phyloP scores from a whole-genome alignment of 371 early-diverging fungal species.

The Fennellomyces sp. region DNA sequence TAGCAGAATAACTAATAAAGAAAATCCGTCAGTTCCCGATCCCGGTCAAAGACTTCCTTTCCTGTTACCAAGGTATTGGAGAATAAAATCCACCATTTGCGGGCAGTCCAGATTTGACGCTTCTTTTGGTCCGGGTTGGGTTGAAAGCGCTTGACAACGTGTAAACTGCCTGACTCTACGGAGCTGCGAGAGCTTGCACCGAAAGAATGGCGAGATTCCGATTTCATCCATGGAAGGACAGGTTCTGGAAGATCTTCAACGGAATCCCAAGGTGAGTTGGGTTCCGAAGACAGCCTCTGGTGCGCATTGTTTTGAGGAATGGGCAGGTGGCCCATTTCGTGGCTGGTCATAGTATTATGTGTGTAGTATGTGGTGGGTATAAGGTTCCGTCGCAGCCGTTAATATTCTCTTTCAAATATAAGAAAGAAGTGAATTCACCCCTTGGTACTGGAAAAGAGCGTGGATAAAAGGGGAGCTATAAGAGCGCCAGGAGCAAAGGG shows the following conservation, averaged over 20 bases:
- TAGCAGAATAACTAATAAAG: constrained; percentile 47
- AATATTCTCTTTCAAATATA: neutral
- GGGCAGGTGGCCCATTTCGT: constrained; percentile 16
- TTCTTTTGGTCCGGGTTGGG: constrained; percentile 40
- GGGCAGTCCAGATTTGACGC: constrained; percentile 54
- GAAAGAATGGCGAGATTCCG: constrained; percentile 40
- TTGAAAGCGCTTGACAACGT: constrained; percentile 39
- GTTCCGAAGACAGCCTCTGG: constrained; percentile 7
- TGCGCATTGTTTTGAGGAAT: constrained; percentile 9
- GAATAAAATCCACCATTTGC: constrained; percentile 54
- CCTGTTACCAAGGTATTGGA: constrained; percentile 51
- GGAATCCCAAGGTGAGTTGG: constrained; percentile 19
- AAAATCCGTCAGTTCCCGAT: too few relatives aligned
- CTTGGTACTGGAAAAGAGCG: neutral
- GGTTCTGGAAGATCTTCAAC: constrained; percentile 38
- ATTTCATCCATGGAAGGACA: constrained; percentile 51
- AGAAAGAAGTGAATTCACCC: neutral
- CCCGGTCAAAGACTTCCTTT: too few relatives aligned
- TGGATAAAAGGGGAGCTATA: neutral
- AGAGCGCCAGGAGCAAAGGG: neutral
- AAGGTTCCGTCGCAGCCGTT: neutral
- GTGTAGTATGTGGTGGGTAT: neutral
- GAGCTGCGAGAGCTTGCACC: constrained; percentile 19
- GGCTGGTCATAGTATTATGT: neutral
- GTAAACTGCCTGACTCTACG: constrained; percentile 34